phyloP scores from a whole-genome alignment of 148 eudicot genomes.

The Oxyria digyna region DNA sequence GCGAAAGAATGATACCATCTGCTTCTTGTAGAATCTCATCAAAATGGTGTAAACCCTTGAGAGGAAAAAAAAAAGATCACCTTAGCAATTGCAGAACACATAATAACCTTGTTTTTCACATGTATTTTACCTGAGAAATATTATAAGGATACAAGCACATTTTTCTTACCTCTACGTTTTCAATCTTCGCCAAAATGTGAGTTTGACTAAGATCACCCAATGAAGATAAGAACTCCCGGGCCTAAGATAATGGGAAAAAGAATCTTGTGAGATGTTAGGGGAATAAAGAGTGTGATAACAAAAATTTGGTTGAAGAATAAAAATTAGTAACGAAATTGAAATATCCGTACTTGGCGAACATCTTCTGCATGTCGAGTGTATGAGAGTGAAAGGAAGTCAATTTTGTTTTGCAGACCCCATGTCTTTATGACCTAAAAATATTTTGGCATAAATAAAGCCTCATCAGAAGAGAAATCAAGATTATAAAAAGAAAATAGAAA shows the following conservation, averaged over 20 bases:
- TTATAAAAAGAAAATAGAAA: not conserved
- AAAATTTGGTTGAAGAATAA: not conserved
- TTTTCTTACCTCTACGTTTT: conserved; percentile 65
- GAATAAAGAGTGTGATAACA: not conserved
- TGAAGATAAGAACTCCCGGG: conserved; percentile 63
- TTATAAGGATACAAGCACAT: not conserved
- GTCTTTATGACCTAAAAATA: conserved; percentile 61
- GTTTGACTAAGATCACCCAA: conserved; percentile 84
- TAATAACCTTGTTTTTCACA: not conserved
- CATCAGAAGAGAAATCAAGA: conserved; percentile 1
- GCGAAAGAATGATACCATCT: conserved; percentile 96
- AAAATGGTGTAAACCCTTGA: conserved; percentile 77
- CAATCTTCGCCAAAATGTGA: conserved; percentile 87
- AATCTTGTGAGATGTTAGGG: not conserved
- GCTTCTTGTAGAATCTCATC: conserved; percentile 93
- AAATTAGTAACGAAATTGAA: not conserved
- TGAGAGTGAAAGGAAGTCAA: conserved; percentile 82
- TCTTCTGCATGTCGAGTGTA: conserved; percentile 90
- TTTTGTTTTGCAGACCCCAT: conserved; percentile 89
- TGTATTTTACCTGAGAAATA: not conserved
- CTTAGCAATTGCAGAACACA: not conserved
- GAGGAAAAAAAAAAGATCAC: not conserved
- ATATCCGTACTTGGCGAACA: conserved; percentile 65
- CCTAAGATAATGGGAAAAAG: conserved; percentile 21
- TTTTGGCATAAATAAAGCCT: not conserved